Conservation (phyloP, 2,329 filamentous ascomycete genomes). For the Diaporthe batatas region DNA sequence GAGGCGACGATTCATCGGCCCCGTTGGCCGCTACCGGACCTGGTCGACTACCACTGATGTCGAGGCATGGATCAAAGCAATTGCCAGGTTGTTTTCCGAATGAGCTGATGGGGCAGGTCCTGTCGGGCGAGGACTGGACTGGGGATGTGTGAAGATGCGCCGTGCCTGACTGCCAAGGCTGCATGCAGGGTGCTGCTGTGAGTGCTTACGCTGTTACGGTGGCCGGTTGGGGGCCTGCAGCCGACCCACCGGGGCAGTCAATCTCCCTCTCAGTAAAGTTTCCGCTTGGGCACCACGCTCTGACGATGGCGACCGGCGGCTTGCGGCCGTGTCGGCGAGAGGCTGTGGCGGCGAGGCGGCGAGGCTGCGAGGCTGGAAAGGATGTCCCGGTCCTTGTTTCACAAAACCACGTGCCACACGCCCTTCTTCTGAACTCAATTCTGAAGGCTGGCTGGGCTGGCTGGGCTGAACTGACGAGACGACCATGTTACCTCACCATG, state of each 20-base stretch:
- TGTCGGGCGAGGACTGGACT: neutral
- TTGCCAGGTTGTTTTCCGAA: neutral
- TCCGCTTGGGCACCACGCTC: neutral
- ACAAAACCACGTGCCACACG: neutral
- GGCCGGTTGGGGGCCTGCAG: neutral
- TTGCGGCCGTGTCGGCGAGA: neutral
- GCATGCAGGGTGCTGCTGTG: constrained; percentile 15
- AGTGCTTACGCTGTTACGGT: constrained; percentile 16
- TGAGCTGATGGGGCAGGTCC: constrained; percentile 18
- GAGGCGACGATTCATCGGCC: neutral
- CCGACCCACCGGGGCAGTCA: constrained; percentile 3
- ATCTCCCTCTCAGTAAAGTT: constrained; percentile 6
- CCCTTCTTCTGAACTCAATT: neutral
- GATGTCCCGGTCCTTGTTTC: neutral
- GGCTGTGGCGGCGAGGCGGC: neutral
- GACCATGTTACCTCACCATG: neutral
- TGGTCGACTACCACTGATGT: neutral
- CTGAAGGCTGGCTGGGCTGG: neutral
- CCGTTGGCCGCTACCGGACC: constrained; percentile 5
- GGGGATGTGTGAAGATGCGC: neutral
- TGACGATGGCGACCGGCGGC: neutral
- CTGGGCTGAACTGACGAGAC: too few species aligned
- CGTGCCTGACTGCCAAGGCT: constrained; percentile 23
- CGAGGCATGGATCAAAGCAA: neutral
- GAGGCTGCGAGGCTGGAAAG: neutral